Evolutionary conservation across 1,139 yeast genomes (phyloP).

Genomic region (Suhomyces ambrosiae): DNA sequence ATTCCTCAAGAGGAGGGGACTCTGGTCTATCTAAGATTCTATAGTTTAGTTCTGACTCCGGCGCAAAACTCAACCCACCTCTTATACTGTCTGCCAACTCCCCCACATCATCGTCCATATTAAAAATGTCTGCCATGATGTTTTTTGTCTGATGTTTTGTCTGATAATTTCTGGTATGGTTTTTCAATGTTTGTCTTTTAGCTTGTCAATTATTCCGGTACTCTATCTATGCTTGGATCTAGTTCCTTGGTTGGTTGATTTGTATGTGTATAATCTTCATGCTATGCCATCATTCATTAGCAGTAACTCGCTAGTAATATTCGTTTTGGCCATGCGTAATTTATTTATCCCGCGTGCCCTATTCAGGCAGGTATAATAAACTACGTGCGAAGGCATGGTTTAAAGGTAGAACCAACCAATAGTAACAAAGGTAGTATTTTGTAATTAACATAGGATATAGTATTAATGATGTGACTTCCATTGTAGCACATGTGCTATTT

Average conservation of each 20-base stretch:
- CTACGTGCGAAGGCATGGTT: too few species aligned
- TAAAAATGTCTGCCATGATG: slow-evolving; percentile 21
- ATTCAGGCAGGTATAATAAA: too few species aligned
- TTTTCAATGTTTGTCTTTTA: not conserved
- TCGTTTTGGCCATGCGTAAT: not conserved
- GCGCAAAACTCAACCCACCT: not conserved
- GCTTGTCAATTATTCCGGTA: not conserved
- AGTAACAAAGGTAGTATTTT: too few species aligned
- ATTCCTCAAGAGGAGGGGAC: slow-evolving; percentile 15
- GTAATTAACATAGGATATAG: too few species aligned
- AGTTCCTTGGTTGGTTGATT: too few species aligned
- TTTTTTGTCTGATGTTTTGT: not conserved
- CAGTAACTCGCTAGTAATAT: not conserved
- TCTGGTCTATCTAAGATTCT: slow-evolving; percentile 15
- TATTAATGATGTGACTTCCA: too few species aligned
- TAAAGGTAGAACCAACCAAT: too few species aligned
- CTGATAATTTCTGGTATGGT: not conserved
- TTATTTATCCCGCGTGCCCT: slow-evolving; percentile 1
- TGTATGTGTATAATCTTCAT: too few species aligned
- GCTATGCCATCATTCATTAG: not conserved
- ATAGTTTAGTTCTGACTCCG: slow-evolving; percentile 17
- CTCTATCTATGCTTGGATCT: too few species aligned
- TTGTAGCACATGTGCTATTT: too few species aligned
- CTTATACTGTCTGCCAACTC: slow-evolving; percentile 7
- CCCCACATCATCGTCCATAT: slow-evolving; percentile 21